These are phyloP conservation scores for Stagonosporopsis chrysanthemi DNA, from an alignment of 2,329 filamentous ascomycete genomes.

Conservation along the genomic window DNA sequence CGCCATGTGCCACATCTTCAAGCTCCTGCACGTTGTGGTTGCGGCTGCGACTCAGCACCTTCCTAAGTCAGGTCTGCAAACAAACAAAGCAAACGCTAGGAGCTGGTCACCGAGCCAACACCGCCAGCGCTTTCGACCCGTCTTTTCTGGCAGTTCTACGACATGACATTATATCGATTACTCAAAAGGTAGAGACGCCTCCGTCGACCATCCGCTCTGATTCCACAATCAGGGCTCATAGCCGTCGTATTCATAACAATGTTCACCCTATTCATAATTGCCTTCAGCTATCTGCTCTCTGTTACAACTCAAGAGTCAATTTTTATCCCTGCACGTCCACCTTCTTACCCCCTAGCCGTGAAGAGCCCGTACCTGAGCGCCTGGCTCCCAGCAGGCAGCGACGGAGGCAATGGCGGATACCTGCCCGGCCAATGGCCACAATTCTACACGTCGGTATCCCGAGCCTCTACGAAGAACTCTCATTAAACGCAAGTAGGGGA, in stretches of 20 bases:
- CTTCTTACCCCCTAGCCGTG: conserved; percentile 59
- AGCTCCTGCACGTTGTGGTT: background rate
- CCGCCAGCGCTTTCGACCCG: background rate
- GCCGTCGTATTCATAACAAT: conserved; percentile 21
- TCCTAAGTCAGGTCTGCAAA: background rate
- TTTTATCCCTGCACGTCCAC: conserved; percentile 69
- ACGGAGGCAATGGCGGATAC: conserved; percentile 85
- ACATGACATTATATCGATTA: background rate
- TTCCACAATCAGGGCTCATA: background rate
- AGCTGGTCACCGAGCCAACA: background rate
- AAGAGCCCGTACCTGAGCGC: conserved; percentile 60
- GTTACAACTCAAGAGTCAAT: conserved; percentile 53
- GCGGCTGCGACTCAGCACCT: background rate
- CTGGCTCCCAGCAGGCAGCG: conserved; percentile 70
- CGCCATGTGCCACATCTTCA: background rate
- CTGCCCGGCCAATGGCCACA: conserved; percentile 73
- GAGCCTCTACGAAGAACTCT: conserved; percentile 1
- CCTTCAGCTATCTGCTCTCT: conserved; percentile 29
- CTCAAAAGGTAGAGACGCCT: background rate
- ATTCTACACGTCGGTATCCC: conserved; percentile 68
- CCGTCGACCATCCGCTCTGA: background rate
- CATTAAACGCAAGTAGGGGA: conserved; percentile 72
- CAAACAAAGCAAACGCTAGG: conserved; percentile 1
- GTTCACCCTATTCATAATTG: conserved; percentile 25
- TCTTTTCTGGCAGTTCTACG: background rate